Evolutionary conservation across 805 yeast species (phyloP).

Genomic region (Candida caryicola): DNA sequence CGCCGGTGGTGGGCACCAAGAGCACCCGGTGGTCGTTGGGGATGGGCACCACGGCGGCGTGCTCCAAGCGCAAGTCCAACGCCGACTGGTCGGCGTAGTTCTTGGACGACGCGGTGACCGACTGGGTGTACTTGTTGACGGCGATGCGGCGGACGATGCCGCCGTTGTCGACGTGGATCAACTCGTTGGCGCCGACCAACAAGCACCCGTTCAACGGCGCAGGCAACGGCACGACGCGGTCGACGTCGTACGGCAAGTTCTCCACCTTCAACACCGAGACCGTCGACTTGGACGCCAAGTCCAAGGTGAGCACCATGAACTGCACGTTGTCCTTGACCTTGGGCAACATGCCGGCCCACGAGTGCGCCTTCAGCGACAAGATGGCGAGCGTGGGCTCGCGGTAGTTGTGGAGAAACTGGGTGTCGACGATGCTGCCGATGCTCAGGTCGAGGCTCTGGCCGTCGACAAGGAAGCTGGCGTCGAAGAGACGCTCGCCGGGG

Average conservation of each 20-base stretch:
- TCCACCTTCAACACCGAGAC: constrained; percentile 66
- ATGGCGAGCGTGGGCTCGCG: constrained; percentile 81
- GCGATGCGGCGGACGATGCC: constrained; percentile 65
- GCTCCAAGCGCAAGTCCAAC: constrained; percentile 55
- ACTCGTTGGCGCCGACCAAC: constrained; percentile 68
- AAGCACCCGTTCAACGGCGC: constrained; percentile 69
- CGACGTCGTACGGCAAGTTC: constrained; percentile 72
- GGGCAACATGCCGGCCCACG: constrained; percentile 79
- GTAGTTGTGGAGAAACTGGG: constrained; percentile 69
- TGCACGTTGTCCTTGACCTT: constrained; percentile 59
- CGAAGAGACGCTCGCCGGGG: constrained; percentile 28
- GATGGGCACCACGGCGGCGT: constrained; percentile 36
- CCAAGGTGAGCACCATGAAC: constrained; percentile 65
- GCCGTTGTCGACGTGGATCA: constrained; percentile 75
- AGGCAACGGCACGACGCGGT: constrained; percentile 58
- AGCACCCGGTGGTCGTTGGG: constrained; percentile 37
- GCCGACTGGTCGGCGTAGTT: constrained; percentile 45
- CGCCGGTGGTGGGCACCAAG: constrained; percentile 31
- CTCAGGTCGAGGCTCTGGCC: constrained; percentile 55
- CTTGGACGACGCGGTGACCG: constrained; percentile 34
- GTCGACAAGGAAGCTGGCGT: constrained; percentile 57
- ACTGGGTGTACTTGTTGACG: constrained; percentile 52
- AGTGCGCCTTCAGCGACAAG: constrained; percentile 49
- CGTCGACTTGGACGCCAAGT: constrained; percentile 52
- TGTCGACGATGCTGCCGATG: constrained; percentile 64